Base-by-base conservation (phyloP, 2,329 filamentous ascomycete species). In the Exutisphaerella laricina region DNA sequence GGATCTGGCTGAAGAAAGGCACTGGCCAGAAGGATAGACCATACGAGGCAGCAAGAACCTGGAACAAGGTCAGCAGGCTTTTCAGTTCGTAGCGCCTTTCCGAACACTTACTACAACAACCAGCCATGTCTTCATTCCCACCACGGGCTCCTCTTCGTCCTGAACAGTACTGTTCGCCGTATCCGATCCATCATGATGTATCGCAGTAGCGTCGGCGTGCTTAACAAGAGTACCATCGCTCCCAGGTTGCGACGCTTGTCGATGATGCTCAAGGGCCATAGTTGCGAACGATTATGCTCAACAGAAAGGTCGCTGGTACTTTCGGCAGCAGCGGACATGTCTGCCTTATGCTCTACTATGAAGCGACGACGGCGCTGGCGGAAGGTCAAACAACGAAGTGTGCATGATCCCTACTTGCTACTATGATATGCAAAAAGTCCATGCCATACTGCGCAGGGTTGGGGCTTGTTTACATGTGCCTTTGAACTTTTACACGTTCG, bases 21-120 rank as follows among this genome's bases (percentile, higher is more conserved):
- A 45, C 43, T 10, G 38, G 37, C 37, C 37, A 45, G 18, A 45
- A 45, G 3, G 37, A 41, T 3, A 45, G 39, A n/a, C 43, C 43
- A 23, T 45, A 45, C 6, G 43, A 41, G 8, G 33, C 20, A 13
- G 37, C 28, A 29, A 45, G 36, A 18, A 45, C 31, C 32, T 43
- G 14, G 18, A 14, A 40, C n/a, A 39, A 7, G 9, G 9, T 12
- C 30, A n/a, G 13, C 16, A 23, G 21, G 31, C 5, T 18, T 5
- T 34, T 14, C 4, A 18, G 14, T 34, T 10, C 14, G 18, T 5
- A 16, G 18, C 14, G 31, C 5, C 23, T 26, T 26, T 26, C 23
- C 5, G 12, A 34, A 8, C 5, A 41, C 31, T n/a, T 18, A 43
- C 42, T 3, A 41, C 30, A 16, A 45, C 42, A 9, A 45, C 42